Evolutionary conservation across 2,329 filamentous ascomycete species (phyloP), one percentile per base, ranked within the genome.

Genomic region (Clarireedia monteithiana): DNA sequence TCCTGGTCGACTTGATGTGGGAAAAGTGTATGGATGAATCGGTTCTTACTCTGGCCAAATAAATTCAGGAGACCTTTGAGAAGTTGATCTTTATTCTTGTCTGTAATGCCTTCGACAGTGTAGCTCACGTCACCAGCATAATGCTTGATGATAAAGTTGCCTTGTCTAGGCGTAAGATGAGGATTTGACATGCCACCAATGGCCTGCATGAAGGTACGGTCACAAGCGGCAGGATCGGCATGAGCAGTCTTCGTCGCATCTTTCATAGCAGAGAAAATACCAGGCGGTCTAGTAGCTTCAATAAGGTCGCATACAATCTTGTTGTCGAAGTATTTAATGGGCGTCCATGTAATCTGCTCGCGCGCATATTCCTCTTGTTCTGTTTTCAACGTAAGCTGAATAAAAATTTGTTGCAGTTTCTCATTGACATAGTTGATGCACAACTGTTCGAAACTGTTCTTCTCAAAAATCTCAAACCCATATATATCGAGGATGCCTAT

Each of bases 381-480:
- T 0, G 94, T 87, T 76, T 96, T 96, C 60, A 99, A 74, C 0
- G 94, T 99, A 65, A 99, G 77, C 72, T 99, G 94, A 64, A 99
- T 99, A 70, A 99, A 99, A 67, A 99, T 97, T 69, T 99, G 94
- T 73, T 99, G 94, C 57, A 99, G 77, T 73, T 99, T 99, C 74
- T 99, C 94, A 72, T 99, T 99, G 68, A 97, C 95, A 68, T 97
- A 99, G 76, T 99, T 99, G 79, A 99, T 99, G 74, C 94, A 99
- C 6, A 99, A 82, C 73, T 99, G 94, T 71, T 99, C 94, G 67
- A 99, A 99, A 62, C 89, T 96, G 76, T 99, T 99, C 75, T 92
- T 94, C 70, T 99, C 94, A 64, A 99, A 99, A 64, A 99, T 99
- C 70, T 99, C 94, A 68, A 99, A 99, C 2, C 94, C 94, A 70